Evolutionary conservation across 2,329 filamentous ascomycete species (phyloP).

Genomic region (Chaetomiaceae sp.): DNA sequence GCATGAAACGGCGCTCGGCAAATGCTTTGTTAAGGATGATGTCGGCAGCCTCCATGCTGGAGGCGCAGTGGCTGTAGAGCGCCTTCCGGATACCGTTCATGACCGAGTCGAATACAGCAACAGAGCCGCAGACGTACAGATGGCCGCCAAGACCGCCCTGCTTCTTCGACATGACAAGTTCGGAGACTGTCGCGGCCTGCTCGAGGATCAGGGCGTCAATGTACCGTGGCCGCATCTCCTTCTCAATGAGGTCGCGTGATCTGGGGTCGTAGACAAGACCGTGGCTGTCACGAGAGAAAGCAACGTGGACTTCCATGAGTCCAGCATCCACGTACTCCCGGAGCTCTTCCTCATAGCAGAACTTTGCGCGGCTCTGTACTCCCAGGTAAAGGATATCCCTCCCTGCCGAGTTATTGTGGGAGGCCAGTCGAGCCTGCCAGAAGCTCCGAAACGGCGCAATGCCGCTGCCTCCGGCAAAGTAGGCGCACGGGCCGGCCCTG

Average conservation of each 20-base stretch:
- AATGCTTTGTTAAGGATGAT: conserved; percentile 49
- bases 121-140: conserved; percentile 47
- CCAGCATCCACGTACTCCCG: conserved; percentile 43
- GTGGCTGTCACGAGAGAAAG: conserved; percentile 47
- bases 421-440: conserved; percentile 43
- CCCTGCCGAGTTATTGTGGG: conserved; percentile 35
- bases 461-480: conserved; percentile 51
- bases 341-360: conserved; percentile 47
- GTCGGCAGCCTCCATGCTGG: conserved; percentile 49
- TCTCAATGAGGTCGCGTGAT: conserved; percentile 43
- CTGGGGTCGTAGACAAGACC: conserved; percentile 44
- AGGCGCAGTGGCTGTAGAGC: conserved; percentile 48
- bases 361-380: conserved; percentile 49
- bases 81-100: conserved; percentile 54
- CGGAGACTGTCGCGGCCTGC: conserved; percentile 47
- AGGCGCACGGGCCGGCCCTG: conserved; percentile 45
- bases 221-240: conserved; percentile 46
- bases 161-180: conserved; percentile 54
- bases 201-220: conserved; percentile 50
- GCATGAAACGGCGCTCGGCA: conserved; percentile 52
- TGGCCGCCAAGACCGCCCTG: conserved; percentile 47
- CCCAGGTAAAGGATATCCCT: conserved; percentile 48
- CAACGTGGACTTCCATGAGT: conserved; percentile 49
- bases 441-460: conserved; percentile 52
- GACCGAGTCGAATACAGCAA: conserved; percentile 49